Evolutionary conservation across 116 monocot species (phyloP).

Genomic region (Iris pallida): DNA sequence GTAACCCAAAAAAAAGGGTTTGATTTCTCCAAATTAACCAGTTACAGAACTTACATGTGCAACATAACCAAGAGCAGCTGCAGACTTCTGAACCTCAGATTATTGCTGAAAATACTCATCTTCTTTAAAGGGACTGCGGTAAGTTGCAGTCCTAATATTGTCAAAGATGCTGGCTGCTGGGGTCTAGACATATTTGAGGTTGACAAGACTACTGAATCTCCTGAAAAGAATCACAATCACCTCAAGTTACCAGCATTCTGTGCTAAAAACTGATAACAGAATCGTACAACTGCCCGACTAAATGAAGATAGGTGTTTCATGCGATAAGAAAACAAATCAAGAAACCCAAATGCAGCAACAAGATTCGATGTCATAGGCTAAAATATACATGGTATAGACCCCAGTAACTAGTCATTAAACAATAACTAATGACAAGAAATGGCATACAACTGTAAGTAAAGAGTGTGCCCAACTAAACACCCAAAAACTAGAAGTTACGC

Average conservation of each 20-base stretch:
- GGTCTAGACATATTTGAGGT: slow-evolving; percentile 34
- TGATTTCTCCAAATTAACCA: slow-evolving; percentile 2
- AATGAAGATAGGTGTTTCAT: too few species aligned
- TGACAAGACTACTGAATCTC: slow-evolving; percentile 15
- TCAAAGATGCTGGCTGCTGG: slow-evolving; percentile 38
- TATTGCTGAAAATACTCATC: slow-evolving; percentile 66
- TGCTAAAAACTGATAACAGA: too few species aligned
- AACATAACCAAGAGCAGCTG: slow-evolving; percentile 83
- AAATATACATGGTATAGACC: too few species aligned
- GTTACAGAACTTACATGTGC: slow-evolving; percentile 69
- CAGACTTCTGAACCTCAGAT: slow-evolving; percentile 79
- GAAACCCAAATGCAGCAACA: too few species aligned
- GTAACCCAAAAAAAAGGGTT: background rate
- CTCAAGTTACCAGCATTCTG: background rate
- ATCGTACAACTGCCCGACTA: too few species aligned
- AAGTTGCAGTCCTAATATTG: slow-evolving; percentile 73
- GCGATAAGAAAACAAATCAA: too few species aligned
- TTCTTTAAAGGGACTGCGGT: slow-evolving; percentile 60
- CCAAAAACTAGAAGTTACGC: too few species aligned
- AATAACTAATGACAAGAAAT: too few species aligned
- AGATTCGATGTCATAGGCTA: too few species aligned
- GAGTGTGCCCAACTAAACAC: too few species aligned
- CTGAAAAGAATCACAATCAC: slow-evolving; percentile 15
- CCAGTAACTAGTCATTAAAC: too few species aligned
- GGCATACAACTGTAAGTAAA: too few species aligned